Evolutionary conservation across 139 green algal genomes (phyloP).

Genomic region (Chlorella sp.): DNA sequence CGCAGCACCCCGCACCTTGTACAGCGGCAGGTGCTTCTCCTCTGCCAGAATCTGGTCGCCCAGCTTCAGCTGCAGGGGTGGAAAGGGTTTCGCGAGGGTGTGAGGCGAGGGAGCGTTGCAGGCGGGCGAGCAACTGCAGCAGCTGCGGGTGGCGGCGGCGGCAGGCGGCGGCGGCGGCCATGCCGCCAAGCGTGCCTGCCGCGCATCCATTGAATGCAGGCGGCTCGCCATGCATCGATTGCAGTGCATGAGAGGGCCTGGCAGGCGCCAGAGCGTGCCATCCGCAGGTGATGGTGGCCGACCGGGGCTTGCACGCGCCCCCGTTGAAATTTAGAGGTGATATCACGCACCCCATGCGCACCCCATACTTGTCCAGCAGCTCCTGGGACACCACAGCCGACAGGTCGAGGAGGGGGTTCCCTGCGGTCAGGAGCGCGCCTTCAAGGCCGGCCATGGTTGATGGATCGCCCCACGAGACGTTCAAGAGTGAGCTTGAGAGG

Average conservation of each 20-base stretch:
- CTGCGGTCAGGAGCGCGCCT: constrained; percentile 45
- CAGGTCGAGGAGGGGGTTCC: constrained; percentile 98
- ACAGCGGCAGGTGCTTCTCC: constrained; percentile 96
- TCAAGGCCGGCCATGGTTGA: constrained; percentile 45
- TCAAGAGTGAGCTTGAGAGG: no score
- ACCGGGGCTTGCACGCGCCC: background rate
- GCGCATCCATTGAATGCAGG: background rate
- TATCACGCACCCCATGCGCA: no score
- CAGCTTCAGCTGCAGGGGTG: constrained; percentile 79
- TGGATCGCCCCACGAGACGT: no score
- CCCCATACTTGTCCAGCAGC: constrained; percentile 92
- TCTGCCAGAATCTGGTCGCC: constrained; percentile 98
- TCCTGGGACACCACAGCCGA: constrained; percentile 80
- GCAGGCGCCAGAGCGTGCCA: no score
- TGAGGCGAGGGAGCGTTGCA: no score
- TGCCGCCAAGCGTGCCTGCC: background rate
- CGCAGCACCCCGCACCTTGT: constrained; percentile 54
- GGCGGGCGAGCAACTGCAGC: no score
- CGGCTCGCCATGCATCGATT: no score
- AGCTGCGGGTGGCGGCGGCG: no score
- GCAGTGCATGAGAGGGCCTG: no score
- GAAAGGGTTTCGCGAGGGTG: background rate
- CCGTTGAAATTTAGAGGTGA: no score
- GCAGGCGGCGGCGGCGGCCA: background rate
- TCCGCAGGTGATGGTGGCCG: background rate